phyloP scores from a whole-genome alignment of 495 filamentous ascomycete genomes.

The Parathielavia hyrcaniae region DNA sequence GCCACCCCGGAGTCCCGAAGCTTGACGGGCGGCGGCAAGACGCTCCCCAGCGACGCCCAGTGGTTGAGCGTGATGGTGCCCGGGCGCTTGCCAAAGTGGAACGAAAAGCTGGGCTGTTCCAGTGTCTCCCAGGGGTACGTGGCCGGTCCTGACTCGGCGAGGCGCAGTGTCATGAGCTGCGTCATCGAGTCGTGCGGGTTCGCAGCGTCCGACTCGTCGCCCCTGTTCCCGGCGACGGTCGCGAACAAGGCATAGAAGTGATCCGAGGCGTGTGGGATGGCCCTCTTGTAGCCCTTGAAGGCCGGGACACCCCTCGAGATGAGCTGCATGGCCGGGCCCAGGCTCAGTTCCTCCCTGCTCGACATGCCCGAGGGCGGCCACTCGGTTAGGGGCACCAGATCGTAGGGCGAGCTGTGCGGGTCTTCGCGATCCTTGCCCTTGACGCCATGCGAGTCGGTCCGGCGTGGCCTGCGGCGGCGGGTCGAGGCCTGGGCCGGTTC shows the following conservation, averaged over 20 bases:
- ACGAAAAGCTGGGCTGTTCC: slow-evolving; percentile 59
- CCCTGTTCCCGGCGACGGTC: slow-evolving; percentile 41
- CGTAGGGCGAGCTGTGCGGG: slow-evolving; percentile 29
- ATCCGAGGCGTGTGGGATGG: slow-evolving; percentile 44
- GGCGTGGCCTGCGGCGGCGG: slow-evolving; percentile 38
- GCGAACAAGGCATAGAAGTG: slow-evolving; percentile 47
- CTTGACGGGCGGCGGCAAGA: slow-evolving; percentile 40
- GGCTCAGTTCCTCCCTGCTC: slow-evolving; percentile 38
- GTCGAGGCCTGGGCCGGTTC: slow-evolving; percentile 1
- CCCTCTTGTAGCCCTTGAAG: slow-evolving; percentile 42
- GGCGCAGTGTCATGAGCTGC: slow-evolving; percentile 43
- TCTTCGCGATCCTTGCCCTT: slow-evolving; percentile 44
- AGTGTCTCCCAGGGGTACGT: slow-evolving; percentile 56
- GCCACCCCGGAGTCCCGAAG: slow-evolving; percentile 46
- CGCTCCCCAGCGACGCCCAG: slow-evolving; percentile 49
- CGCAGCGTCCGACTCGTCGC: slow-evolving; percentile 41
- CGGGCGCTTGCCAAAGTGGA: slow-evolving; percentile 51
- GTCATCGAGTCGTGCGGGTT: slow-evolving; percentile 45
- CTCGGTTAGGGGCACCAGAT: slow-evolving; percentile 38
- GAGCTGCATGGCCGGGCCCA: slow-evolving; percentile 43
- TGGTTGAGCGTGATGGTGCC: slow-evolving; percentile 58
- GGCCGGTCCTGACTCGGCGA: slow-evolving; percentile 33
- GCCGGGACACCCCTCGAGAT: slow-evolving; percentile 44
- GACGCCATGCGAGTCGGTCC: slow-evolving; percentile 32
- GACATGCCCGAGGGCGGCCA: slow-evolving; percentile 46